A percentile compares a stretch with the other conserved stretches of the same genome.
Conservation (phyloP, 345 rosid genomes). For the Citrus cavaleriei region DNA sequence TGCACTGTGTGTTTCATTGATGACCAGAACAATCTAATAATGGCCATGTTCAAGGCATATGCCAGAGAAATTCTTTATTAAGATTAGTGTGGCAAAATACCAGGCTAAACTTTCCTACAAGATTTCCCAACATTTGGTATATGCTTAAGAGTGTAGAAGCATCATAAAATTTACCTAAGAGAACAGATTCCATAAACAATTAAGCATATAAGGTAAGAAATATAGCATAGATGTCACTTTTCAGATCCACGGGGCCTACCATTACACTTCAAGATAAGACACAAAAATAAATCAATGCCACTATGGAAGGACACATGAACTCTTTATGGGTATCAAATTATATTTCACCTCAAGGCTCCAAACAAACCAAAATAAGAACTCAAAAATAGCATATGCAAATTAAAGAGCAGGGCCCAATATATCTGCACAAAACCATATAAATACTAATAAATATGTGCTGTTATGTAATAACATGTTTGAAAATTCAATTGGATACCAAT, state of each 20-base stretch:
- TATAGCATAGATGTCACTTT: background rate
- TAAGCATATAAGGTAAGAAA: background rate
- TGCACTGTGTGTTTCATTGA: background rate
- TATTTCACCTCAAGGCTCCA: background rate
- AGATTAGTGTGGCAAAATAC: background rate
- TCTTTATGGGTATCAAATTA: background rate
- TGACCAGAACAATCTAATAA: no score
- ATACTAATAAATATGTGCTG: background rate
- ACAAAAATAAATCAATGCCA: background rate
- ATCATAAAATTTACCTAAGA: background rate
- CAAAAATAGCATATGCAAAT: background rate
- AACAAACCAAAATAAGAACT: background rate
- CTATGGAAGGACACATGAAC: background rate
- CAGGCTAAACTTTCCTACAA: background rate
- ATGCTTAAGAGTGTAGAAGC: background rate
- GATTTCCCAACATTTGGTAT: background rate
- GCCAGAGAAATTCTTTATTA: slow-evolving; percentile 1
- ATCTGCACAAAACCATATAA: background rate
- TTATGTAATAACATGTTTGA: background rate
- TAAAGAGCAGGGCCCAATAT: background rate
- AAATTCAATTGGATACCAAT: background rate
- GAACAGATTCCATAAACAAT: background rate
- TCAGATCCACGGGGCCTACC: slow-evolving; percentile 10
- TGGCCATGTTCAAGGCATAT: background rate
- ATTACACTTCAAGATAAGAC: background rate